Evolutionary conservation across 78 protist species (phyloP).

Genomic region (Blattamonas nauphoetae): DNA sequence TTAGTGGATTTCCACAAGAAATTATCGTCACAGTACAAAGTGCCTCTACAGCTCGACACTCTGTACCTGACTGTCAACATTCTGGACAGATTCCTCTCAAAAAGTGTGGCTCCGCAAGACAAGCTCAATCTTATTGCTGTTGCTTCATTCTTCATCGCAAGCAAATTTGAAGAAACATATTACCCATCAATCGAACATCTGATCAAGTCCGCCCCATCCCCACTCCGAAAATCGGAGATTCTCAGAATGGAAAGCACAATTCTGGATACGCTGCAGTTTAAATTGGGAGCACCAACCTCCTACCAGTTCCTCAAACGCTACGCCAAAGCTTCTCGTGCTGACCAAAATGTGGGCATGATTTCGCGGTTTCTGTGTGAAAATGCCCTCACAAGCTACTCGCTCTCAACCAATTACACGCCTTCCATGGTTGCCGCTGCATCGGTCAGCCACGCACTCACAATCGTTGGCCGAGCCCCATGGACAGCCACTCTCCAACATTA

Average conservation of each 20-base stretch:
- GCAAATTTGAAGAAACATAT: slow-evolving; percentile 23
- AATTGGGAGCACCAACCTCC: neutral
- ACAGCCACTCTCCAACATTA: neutral
- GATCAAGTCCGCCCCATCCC: neutral
- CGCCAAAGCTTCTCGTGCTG: neutral
- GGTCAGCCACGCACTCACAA: neutral
- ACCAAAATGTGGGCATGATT: neutral
- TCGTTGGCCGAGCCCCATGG: neutral
- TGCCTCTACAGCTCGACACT: neutral
- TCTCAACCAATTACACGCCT: neutral
- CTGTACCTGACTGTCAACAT: slow-evolving; percentile 18
- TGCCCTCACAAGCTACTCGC: neutral
- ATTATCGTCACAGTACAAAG: too few species aligned
- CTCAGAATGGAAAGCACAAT: neutral
- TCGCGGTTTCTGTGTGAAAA: neutral
- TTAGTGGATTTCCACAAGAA: neutral
- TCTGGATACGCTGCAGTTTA: neutral
- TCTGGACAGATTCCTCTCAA: slow-evolving; percentile 21
- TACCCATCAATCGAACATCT: neutral
- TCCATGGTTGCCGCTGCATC: neutral
- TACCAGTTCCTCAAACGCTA: neutral
- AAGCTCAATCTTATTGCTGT: slow-evolving; percentile 16
- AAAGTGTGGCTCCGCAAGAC: neutral
- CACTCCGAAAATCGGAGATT: neutral
- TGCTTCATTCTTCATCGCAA: slow-evolving; percentile 8